Base-by-base conservation (phyloP, 176 grass and related monocot genomes). In the Olyra latifolia region DNA sequence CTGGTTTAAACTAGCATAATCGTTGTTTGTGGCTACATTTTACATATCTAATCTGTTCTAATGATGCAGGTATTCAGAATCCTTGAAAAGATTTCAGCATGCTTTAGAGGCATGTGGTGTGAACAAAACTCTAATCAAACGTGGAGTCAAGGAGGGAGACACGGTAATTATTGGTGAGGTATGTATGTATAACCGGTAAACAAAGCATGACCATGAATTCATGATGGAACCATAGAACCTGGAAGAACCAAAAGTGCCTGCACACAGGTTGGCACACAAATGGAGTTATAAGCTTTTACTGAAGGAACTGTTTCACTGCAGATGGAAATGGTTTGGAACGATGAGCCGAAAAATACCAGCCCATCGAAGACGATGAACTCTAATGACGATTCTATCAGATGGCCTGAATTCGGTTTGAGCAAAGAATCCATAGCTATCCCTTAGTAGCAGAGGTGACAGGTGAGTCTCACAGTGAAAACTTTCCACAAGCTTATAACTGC, bases 71-170 rank as follows among this genome's bases (percentile, higher is more conserved):
- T 98, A 98, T 72, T 80, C 92, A 17, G 95, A 98, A 52, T 98
- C 95, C 41, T 74, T 95, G 66, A 92, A 89, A 80, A 87, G 95
- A 14, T 98, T 98, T 64, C 95, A 92, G 74, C 77, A 87, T 87
- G 92, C 84, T 80, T 83, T 95, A 58, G 95, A 98, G 81, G 95
- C 90, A 54, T 95, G 95, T 57, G 90, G 92, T 80, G 92, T 98
- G 7, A 91, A 98, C 80, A 95, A 87, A 85, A 78, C 89, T 76
- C 86, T 98, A 20, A 72, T 83, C 29, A 98, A 89, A 44, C 83
- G 55, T 56, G 95, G 95, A 80, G 84, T 98, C 78, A 93, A 98
- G 78, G 95, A 98, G 81, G 95, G 92, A 0, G 95, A 98, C 56
- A 95, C 88, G 0, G 92, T 98, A 10, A 80, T 94, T 71, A 64